Conservation (phyloP, 129 eudicot species). For the Saussurea involucrata region DNA sequence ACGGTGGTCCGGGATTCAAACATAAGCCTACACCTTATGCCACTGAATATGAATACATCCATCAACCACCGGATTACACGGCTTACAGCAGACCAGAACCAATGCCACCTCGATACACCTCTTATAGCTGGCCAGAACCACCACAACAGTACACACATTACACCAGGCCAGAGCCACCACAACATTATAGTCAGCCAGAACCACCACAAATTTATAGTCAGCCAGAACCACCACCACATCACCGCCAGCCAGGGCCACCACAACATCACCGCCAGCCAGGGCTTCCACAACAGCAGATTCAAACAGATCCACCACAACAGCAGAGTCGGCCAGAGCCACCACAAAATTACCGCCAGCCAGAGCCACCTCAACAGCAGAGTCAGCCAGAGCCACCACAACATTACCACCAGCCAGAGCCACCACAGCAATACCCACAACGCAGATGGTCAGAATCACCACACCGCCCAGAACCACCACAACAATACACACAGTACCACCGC, state of each 20-base stretch:
- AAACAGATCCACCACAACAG: neutral
- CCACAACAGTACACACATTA: slow-evolving; percentile 32
- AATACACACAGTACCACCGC: slow-evolving; percentile 3
- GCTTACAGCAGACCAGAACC: slow-evolving; percentile 30
- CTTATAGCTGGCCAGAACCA: slow-evolving; percentile 29
- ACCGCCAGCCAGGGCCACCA: slow-evolving; percentile 5
- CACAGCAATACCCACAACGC: neutral
- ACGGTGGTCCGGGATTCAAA: slow-evolving; percentile 29
- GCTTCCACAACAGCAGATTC: slow-evolving; percentile 14
- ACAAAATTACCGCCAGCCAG: neutral
- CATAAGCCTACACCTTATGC: slow-evolving; percentile 57
- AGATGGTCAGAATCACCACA: too few relatives aligned
- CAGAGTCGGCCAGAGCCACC: neutral
- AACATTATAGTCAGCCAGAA: slow-evolving; percentile 25
- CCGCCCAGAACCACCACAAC: slow-evolving; percentile 25
- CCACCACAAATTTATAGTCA: slow-evolving; percentile 11
- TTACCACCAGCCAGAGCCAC: neutral
- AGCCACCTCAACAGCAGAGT: neutral
- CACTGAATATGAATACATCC: slow-evolving; percentile 59
- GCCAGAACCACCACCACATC: neutral
- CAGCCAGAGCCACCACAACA: neutral
- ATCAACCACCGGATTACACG: slow-evolving; percentile 35
- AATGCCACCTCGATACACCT: slow-evolving; percentile 9
- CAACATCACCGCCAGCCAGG: neutral
- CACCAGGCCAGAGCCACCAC: neutral